Evolutionary conservation across 2,329 filamentous ascomycete species (phyloP).

Genomic region (Fusarium nematophilum): DNA sequence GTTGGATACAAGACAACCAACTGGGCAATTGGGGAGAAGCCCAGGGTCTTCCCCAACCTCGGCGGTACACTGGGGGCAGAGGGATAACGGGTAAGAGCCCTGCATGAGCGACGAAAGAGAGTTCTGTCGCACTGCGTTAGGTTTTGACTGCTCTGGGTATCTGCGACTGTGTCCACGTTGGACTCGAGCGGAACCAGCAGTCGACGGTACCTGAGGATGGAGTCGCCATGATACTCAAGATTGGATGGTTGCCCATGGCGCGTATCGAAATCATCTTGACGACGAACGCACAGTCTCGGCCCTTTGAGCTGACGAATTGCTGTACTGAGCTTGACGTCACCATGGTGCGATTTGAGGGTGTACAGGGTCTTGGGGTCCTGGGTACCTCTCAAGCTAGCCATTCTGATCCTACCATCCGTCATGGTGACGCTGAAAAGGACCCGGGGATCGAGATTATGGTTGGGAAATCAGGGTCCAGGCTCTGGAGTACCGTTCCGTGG

Average conservation of each 20-base stretch:
- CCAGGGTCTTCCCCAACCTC: constrained; percentile 26
- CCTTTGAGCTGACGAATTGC: constrained; percentile 21
- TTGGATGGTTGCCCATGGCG: constrained; percentile 9
- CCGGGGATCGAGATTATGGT: constrained; percentile 47
- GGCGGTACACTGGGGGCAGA: constrained; percentile 12
- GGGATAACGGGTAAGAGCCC: constrained; percentile 27
- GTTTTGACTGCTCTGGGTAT: constrained; percentile 5
- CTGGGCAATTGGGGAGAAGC: constrained; percentile 23
- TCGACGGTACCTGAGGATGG: constrained; percentile 13
- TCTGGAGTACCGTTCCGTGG: constrained; percentile 32
- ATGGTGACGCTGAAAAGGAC: constrained; percentile 37
- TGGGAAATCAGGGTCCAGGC: constrained; percentile 47
- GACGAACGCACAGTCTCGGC: constrained; percentile 14
- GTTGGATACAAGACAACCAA: constrained; percentile 15
- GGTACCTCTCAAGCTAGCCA: constrained; percentile 21
- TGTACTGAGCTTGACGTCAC: constrained; percentile 42
- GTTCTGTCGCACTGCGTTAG: constrained; percentile 19
- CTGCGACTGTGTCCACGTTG: constrained; percentile 4
- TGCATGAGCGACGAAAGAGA: constrained; percentile 29
- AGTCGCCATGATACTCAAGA: constrained; percentile 7
- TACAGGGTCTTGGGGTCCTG: constrained; percentile 35
- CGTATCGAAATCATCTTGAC: constrained; percentile 7
- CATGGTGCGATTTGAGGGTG: constrained; percentile 37
- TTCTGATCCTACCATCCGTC: constrained; percentile 37
- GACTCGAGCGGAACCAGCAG: constrained; percentile 1